Percentiles rank a stretch among this genome's conserved stretches.
Evolutionary conservation across 441 rosid species (phyloP).

Genomic region (Breynia disticha): DNA sequence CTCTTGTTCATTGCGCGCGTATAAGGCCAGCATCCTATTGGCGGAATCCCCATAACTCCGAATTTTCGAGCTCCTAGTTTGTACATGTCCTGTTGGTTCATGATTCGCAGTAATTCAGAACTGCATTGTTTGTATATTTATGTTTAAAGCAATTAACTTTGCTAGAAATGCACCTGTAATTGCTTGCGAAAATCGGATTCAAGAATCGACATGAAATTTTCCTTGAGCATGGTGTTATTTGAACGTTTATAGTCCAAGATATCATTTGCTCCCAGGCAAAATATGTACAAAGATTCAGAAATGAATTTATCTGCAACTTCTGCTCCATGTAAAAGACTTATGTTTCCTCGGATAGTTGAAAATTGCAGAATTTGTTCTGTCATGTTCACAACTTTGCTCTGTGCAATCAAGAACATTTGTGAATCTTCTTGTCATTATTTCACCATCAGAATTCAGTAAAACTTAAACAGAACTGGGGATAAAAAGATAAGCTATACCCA

Average conservation of each 20-base stretch:
- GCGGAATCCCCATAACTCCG: conserved; percentile 18
- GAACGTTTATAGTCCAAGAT: conserved; percentile 14
- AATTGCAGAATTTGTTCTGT: conserved; percentile 19
- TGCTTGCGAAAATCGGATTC: conserved; percentile 8
- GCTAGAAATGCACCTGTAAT: conserved; percentile 13
- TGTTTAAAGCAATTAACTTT: too few species aligned
- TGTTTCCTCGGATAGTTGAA: conserved; percentile 10
- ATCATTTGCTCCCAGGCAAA: conserved; percentile 24
- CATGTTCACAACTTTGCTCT: not conserved
- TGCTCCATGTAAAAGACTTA: conserved; percentile 7
- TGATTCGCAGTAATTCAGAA: not conserved
- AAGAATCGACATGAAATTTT: conserved; percentile 4
- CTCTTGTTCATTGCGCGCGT: not conserved
- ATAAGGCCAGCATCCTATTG: conserved; percentile 22
- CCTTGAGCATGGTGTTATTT: not conserved
- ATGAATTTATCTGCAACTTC: conserved; percentile 6
- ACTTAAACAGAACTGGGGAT: too few species aligned
- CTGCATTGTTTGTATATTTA: too few species aligned
- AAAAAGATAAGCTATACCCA: conserved; percentile 8
- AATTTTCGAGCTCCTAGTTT: conserved; percentile 21
- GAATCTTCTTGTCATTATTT: too few species aligned
- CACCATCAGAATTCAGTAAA: too few species aligned
- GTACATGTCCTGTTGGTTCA: conserved; percentile 11
- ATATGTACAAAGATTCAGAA: conserved; percentile 16
- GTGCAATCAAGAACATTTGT: too few species aligned